Base-by-base conservation (phyloP, 2,329 filamentous ascomycete species). In the Ascomycota sp. region DNA sequence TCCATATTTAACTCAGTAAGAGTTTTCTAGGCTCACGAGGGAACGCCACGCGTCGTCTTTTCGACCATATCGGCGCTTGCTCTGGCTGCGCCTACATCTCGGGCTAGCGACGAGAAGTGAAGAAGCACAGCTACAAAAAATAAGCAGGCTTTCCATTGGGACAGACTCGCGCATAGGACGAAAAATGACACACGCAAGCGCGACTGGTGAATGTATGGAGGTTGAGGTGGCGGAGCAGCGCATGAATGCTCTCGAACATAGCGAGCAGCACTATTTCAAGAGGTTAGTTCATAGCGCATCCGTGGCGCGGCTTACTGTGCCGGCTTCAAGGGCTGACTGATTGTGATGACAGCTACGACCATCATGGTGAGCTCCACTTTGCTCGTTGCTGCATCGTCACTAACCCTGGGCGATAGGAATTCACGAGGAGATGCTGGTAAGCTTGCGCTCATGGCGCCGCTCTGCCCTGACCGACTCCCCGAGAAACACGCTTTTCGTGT, bases 191-290 rank as follows among this genome's bases (percentile, higher is more conserved):
- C 5, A 21, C 36, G 31, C 25, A 31, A 56, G 39, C 27, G 66
- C 66, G 62, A 54, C 50, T 44, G 56, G 58, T 44, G 58, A 60
- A 39, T 62, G 61, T 39, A 70, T 68, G 64, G 68, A 71, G 31
- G 58, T 72, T 38, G 67, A 69, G 49, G 52, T 58, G 43, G 68
- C 68, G 33, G 69, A 74, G 59, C 54, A 66, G 52, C 61, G 63
- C 56, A 66, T 79, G 56, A 72, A 75, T 52, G 55, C 61, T 46
- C 75, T 92, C 68, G 77, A 80, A 54, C 84, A 92, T 62, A 89
- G 84, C 42, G 89, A 98, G 66, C 83, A 91, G 57, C 89, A 95
- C 59, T 98, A 95, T 66, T 95, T 95, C 65, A 95, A 93, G 63
- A 92, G 83, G 84, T 91, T 39, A 41, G 47, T 11, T 9, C 27